Percentiles rank a stretch among this genome's conserved stretches.
These are phyloP conservation scores for Posidonia oceanica DNA, from an alignment of 116 monocot genomes.

Conservation along the genomic window DNA sequence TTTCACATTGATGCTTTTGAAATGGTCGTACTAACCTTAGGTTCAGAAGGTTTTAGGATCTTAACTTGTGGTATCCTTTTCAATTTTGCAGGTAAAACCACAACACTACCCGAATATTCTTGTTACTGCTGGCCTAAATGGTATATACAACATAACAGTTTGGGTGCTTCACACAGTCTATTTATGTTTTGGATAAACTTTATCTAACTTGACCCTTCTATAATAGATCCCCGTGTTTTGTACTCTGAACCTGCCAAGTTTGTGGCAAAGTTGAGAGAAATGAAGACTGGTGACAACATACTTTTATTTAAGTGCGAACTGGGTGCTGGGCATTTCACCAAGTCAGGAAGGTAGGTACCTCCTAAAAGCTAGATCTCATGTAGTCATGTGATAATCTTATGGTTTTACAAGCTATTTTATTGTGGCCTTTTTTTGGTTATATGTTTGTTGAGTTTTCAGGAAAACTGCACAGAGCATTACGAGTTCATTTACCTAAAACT, in stretches of 20 bases:
- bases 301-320: slow-evolving; percentile 92
- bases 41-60: background rate
- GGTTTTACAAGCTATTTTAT: too few species aligned
- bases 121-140: slow-evolving; percentile 87
- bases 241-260: slow-evolving; percentile 95
- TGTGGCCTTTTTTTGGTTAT: too few species aligned
- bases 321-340: slow-evolving; percentile 86
- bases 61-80: background rate
- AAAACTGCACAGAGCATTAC: too few species aligned
- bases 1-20: too few species aligned
- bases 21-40: background rate
- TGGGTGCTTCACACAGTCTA: background rate
- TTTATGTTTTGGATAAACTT: background rate
- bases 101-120: slow-evolving; percentile 85
- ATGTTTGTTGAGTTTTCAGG: too few species aligned
- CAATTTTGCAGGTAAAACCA: slow-evolving; percentile 53
- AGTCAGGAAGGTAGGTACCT: slow-evolving; percentile 85
- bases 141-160: slow-evolving; percentile 18
- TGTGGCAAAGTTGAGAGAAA: slow-evolving; percentile 75
- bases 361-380: too few species aligned
- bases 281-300: slow-evolving; percentile 70
- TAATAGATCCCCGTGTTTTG: slow-evolving; percentile 73
- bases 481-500: too few species aligned
- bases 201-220: background rate
- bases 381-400: too few species aligned